Percentiles rank a stretch among this genome's conserved stretches.
These are phyloP conservation scores for Floccularia luteovirens DNA, from an alignment of 768 basidiomycete genomes.

Conservation along the genomic window DNA sequence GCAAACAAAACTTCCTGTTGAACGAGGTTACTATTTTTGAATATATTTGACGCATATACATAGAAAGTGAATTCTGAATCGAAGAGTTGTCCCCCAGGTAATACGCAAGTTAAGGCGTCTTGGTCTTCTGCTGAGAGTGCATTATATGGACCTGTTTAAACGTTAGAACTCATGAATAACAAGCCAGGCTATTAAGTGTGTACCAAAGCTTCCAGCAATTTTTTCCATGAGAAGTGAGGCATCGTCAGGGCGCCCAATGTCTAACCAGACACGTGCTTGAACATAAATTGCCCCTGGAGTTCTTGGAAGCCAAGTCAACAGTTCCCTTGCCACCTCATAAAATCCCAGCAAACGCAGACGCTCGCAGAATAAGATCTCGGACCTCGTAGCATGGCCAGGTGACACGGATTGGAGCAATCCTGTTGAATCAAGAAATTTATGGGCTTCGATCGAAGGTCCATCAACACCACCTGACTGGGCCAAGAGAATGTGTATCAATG, in stretches of 20 bases:
- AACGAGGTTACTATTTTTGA: conserved; percentile 49
- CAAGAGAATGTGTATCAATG: conserved; percentile 58
- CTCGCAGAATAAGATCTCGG: conserved; percentile 71
- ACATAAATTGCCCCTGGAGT: conserved; percentile 75
- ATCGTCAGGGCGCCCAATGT: conserved; percentile 63
- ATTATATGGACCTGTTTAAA: conserved; percentile 34
- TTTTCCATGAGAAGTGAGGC: conserved; percentile 67
- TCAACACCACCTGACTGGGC: conserved; percentile 39
- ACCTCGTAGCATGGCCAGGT: conserved; percentile 57
- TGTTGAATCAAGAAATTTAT: conserved; percentile 61
- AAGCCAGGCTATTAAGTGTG: conserved; percentile 15
- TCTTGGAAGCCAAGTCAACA: conserved; percentile 72
- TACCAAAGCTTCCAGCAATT: conserved; percentile 71
- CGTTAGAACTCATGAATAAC: conserved; percentile 7
- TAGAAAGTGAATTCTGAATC: conserved; percentile 71
- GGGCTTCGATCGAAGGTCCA: conserved; percentile 52
- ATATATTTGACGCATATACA: conserved; percentile 67
- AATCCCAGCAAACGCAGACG: conserved; percentile 58
- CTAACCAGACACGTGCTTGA: conserved; percentile 57
- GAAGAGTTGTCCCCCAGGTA: conserved; percentile 49
- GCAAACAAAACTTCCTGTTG: conserved; percentile 68
- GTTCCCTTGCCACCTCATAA: conserved; percentile 48
- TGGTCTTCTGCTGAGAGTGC: conserved; percentile 51
- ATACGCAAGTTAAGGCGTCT: conserved; percentile 51
- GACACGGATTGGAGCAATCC: conserved; percentile 64